Conservation (phyloP, 441 rosid species). For the Pelargonium citronellum region DNA sequence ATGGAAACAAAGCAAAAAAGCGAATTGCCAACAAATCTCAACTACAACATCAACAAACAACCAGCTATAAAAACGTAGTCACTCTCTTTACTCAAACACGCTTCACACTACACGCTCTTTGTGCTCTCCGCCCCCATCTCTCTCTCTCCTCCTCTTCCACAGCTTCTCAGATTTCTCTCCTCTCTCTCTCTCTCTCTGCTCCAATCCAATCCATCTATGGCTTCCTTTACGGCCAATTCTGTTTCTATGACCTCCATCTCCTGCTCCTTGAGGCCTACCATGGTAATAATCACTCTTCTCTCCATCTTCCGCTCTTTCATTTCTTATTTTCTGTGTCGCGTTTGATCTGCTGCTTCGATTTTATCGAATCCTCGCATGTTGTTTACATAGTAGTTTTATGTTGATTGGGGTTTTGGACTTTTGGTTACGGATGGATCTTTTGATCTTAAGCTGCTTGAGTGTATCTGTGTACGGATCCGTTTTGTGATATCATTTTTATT, state of each 20-base stretch:
- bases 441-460: too few species aligned
- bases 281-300: background rate
- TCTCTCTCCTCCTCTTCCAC: background rate
- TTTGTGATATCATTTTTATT: too few species aligned
- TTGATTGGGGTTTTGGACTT: too few species aligned
- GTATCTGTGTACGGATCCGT: too few species aligned
- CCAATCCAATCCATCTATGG: background rate
- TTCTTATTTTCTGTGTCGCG: background rate
- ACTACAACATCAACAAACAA: background rate
- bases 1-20: too few species aligned
- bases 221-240: background rate
- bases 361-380: background rate
- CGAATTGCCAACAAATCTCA: background rate
- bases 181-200: too few species aligned
- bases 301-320: background rate
- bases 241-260: background rate
- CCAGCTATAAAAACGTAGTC: background rate
- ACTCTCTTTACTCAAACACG: background rate
- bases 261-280: background rate
- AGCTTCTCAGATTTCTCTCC: background rate
- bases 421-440: too few species aligned
- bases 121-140: constrained; percentile 5
- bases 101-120: background rate
- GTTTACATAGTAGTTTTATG: too few species aligned
- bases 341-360: background rate